phyloP scores from a whole-genome alignment of 441 rosid genomes.

The Adansonia madagascariensis region DNA sequence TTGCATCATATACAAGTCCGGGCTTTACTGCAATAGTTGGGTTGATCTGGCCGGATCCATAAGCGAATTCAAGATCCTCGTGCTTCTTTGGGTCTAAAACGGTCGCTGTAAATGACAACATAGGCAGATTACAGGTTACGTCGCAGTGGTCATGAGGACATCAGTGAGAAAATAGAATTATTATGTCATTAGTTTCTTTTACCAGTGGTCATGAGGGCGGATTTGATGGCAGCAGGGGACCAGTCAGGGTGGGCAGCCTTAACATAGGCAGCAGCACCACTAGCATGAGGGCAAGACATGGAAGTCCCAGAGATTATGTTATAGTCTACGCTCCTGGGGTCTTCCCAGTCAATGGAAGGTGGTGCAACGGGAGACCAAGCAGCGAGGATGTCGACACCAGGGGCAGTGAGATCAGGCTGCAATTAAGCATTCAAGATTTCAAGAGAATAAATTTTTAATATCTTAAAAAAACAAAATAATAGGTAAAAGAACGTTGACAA shows the following conservation, averaged over 20 bases:
- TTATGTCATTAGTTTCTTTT: not conserved
- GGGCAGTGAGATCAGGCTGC: constrained; percentile 63
- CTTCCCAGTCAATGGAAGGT: constrained; percentile 28
- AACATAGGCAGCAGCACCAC: constrained; percentile 42
- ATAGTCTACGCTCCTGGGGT: constrained; percentile 33
- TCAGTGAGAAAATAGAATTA: not conserved
- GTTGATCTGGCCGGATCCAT: constrained; percentile 43
- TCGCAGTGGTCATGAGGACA: not conserved
- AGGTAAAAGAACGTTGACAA: not conserved
- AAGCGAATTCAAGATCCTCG: constrained; percentile 37
- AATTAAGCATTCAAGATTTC: constrained; percentile 13
- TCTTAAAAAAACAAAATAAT: not conserved
- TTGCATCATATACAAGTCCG: constrained; percentile 37
- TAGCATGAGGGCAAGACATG: constrained; percentile 46
- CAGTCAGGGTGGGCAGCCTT: constrained; percentile 46
- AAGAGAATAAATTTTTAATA: not conserved
- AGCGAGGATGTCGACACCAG: constrained; percentile 52
- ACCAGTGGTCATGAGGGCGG: constrained; percentile 53
- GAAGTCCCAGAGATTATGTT: constrained; percentile 47
- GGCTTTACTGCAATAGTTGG: constrained; percentile 33
- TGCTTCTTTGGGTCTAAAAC: constrained; percentile 34
- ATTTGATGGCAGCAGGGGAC: constrained; percentile 45
- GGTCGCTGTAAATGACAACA: constrained; percentile 25
- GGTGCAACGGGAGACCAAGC: constrained; percentile 43
- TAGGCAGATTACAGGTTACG: not conserved